Evolutionary conservation across 768 basidiomycete genomes (phyloP).

Genomic region (Suillus brevipes): DNA sequence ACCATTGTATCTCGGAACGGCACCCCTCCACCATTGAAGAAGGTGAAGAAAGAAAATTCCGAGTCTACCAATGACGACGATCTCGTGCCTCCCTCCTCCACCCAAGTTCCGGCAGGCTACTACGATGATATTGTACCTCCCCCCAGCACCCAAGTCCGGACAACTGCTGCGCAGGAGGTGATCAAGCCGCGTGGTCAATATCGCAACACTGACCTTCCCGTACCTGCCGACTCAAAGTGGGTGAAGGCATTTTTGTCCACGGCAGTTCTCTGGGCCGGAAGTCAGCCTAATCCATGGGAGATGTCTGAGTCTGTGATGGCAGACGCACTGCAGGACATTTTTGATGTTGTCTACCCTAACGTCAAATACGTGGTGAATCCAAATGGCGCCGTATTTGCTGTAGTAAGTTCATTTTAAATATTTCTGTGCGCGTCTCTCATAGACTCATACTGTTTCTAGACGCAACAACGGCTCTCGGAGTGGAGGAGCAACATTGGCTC

Average conservation of each 20-base stretch:
- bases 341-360: neutral
- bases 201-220: slow-evolving; percentile 2
- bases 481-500: slow-evolving; percentile 11
- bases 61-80: neutral
- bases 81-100: neutral
- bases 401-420: slow-evolving; percentile 3
- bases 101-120: neutral
- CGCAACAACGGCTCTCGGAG: slow-evolving; percentile 1
- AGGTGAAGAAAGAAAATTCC: neutral
- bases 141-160: neutral
- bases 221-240: slow-evolving; percentile 2
- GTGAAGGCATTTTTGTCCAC: neutral
- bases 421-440: neutral
- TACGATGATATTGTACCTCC: neutral
- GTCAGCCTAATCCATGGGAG: slow-evolving; percentile 1
- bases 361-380: slow-evolving; percentile 1
- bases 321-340: slow-evolving; percentile 3
- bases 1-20: too few species aligned
- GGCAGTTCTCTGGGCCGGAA: neutral
- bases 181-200: neutral
- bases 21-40: neutral
- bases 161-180: neutral
- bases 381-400: neutral
- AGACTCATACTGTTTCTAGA: neutral
- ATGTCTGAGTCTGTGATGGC: neutral